Evolutionary conservation across 2,329 filamentous ascomycete species (phyloP).

Genomic region (Neofusicoccum parvum): DNA sequence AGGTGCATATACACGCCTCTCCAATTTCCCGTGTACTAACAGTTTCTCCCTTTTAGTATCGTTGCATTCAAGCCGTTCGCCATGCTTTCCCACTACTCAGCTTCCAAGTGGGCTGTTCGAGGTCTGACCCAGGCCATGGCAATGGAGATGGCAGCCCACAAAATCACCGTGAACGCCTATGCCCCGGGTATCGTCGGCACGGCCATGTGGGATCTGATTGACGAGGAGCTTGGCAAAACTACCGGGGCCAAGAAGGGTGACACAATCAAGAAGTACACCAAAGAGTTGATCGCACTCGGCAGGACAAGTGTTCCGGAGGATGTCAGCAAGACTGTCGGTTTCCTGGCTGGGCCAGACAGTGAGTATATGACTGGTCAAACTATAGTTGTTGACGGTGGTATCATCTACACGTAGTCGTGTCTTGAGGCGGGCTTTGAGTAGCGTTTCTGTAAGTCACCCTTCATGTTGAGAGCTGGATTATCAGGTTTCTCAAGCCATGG

Average conservation of each 20-base stretch:
- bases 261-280: conserved; percentile 57
- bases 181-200: conserved; percentile 69
- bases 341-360: conserved; percentile 60
- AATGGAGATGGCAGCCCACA: conserved; percentile 64
- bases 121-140: conserved; percentile 68
- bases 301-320: conserved; percentile 64
- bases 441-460: too few species aligned
- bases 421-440: too few species aligned
- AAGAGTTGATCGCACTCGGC: conserved; percentile 59
- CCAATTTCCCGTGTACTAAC: neutral
- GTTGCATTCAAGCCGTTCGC: conserved; percentile 63
- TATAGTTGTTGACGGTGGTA: conserved; percentile 63
- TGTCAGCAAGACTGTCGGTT: conserved; percentile 64
- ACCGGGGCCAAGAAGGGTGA: conserved; percentile 55
- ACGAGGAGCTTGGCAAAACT: conserved; percentile 59
- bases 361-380: conserved; percentile 70
- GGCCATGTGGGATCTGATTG: conserved; percentile 70
- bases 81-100: conserved; percentile 63
- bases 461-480: too few species aligned
- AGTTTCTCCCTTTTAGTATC: conserved; percentile 40
- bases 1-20: conserved; percentile 32
- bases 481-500: too few species aligned
- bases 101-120: conserved; percentile 67
- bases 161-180: conserved; percentile 69
- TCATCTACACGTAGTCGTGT: conserved; percentile 45